A percentile compares a stretch with the other conserved stretches of the same genome.
phyloP scores from a whole-genome alignment of 768 basidiomycete genomes.

The Crassisporium funariophilum region DNA sequence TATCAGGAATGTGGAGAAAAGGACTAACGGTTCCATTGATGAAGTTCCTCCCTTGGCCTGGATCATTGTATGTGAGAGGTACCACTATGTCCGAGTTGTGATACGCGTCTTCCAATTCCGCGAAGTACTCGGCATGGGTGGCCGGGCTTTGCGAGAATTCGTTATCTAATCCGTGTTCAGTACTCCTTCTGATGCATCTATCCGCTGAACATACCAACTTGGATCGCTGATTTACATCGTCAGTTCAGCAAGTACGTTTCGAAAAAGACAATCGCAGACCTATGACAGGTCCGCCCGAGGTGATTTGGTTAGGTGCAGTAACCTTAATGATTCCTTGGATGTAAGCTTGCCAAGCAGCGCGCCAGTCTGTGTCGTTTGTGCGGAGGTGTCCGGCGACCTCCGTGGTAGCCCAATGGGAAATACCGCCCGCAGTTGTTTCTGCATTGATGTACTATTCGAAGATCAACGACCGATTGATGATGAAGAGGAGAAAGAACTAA shows the following conservation, averaged over 20 bases:
- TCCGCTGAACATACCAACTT: constrained; percentile 29
- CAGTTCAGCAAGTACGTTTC: too few species aligned
- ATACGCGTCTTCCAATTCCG: constrained; percentile 58
- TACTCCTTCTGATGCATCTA: not conserved
- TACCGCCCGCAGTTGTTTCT: constrained; percentile 79
- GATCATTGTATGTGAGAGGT: constrained; percentile 77
- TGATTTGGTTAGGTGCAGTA: constrained; percentile 68
- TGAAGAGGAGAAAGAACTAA: constrained; percentile 21
- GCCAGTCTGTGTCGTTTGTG: constrained; percentile 75
- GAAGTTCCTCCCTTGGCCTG: constrained; percentile 57
- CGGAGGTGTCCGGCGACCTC: constrained; percentile 66
- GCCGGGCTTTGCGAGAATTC: constrained; percentile 62
- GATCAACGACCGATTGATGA: not conserved
- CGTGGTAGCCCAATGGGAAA: constrained; percentile 68
- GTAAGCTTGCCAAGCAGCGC: constrained; percentile 71
- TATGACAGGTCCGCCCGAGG: constrained; percentile 73
- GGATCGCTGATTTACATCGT: constrained; percentile 25
- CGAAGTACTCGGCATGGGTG: constrained; percentile 59
- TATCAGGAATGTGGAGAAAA: not conserved
- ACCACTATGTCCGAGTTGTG: constrained; percentile 60
- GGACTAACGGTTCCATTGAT: constrained; percentile 65
- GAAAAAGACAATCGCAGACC: constrained; percentile 51
- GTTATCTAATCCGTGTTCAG: constrained; percentile 55
- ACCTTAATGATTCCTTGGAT: constrained; percentile 64
- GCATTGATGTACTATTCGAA: constrained; percentile 69